Base-by-base conservation (phyloP, 108 stramenopile genomes). In the Aurantiochytrium sp. region DNA sequence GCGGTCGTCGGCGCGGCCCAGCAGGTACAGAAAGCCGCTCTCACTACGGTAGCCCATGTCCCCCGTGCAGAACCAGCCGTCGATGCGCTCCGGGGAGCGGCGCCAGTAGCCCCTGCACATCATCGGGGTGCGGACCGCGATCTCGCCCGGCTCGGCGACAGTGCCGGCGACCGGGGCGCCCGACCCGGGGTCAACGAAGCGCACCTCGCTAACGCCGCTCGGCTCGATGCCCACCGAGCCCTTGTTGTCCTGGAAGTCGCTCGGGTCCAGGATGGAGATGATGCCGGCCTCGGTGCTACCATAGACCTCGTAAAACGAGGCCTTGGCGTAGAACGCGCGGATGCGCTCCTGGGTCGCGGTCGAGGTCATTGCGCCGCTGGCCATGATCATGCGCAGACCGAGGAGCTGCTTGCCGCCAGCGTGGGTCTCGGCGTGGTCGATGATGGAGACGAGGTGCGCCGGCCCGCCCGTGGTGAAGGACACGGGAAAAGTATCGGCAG, bases 191-290 rank as follows among this genome's bases (percentile, higher is more conserved):
- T 81, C 73, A 8, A 48, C 73, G 30, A 81, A 81, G 6, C 4
- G 39, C 6, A 81, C 45, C 45, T 22, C 8, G 45, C 73, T 81
- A 6, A 81, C 73, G 27, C 73, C 73, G 45, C 42, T 41, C 1
- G 73, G 73, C 39, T 81, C 73, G 45, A 41, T n/a, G 27, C 73
- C 73, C 39, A 81, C 73, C 6, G 73, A 81, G 39, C 73, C 73
- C 30, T 24, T 17, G 2, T 41, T 81, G 1, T 24, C 39, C 73
- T 41, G 12, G 32, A 48, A 41, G 30, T 81, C 73, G 1, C 8
- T 48, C 10, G 39, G 73, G 19, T 41, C 73, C 12, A 81, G 3
- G 19, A 81, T 81, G 45, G 73, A 48, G 2, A 81, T 81, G 42
- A 81, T 81, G 27, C 73, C 73, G 39, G 42, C 39, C 45, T 81